A percentile compares a stretch with the other conserved stretches of the same genome.
Evolutionary conservation across 1,284 basidiomycete species (phyloP).

Genomic region (Entoloma clypeatum): DNA sequence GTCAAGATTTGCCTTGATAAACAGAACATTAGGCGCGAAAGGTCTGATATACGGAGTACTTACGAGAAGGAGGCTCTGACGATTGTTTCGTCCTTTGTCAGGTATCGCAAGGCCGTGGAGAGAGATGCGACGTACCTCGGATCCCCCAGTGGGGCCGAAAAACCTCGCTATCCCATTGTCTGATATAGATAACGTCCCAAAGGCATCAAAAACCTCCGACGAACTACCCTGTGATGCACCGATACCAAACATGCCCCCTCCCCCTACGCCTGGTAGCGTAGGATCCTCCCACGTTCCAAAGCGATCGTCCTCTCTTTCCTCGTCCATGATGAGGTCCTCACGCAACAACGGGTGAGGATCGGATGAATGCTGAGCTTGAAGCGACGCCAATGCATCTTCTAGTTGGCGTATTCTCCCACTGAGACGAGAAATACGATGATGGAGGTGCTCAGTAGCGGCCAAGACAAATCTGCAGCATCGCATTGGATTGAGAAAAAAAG

Average conservation of each 20-base stretch:
- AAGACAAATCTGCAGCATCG: slow-evolving; percentile 53
- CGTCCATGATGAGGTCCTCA: slow-evolving; percentile 46
- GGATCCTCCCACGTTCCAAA: slow-evolving; percentile 16
- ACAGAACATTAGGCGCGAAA: slow-evolving; percentile 5
- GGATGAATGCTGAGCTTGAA: slow-evolving; percentile 48
- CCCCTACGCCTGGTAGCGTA: slow-evolving; percentile 10
- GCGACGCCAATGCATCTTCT: slow-evolving; percentile 56
- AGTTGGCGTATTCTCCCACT: slow-evolving; percentile 60
- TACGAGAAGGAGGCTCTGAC: slow-evolving; percentile 35
- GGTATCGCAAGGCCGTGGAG: too few species aligned
- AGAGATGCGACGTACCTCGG: slow-evolving; percentile 44
- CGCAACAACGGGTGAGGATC: slow-evolving; percentile 63
- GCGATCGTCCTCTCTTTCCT: slow-evolving; percentile 33
- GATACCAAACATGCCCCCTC: slow-evolving; percentile 11
- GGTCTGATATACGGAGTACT: slow-evolving; percentile 1
- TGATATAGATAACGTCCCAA: slow-evolving; percentile 60
- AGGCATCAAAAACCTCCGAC: slow-evolving; percentile 45
- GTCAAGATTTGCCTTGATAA: slow-evolving; percentile 26
- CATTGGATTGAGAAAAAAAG: background rate
- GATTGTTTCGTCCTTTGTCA: too few species aligned
- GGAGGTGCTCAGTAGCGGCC: slow-evolving; percentile 70
- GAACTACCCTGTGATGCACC: too few species aligned
- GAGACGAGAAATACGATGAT: slow-evolving; percentile 58
- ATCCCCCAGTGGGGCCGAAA: slow-evolving; percentile 62
- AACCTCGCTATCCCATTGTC: slow-evolving; percentile 59